Evolutionary conservation across 768 basidiomycete species (phyloP).

Genomic region (Ramaria sp.): DNA sequence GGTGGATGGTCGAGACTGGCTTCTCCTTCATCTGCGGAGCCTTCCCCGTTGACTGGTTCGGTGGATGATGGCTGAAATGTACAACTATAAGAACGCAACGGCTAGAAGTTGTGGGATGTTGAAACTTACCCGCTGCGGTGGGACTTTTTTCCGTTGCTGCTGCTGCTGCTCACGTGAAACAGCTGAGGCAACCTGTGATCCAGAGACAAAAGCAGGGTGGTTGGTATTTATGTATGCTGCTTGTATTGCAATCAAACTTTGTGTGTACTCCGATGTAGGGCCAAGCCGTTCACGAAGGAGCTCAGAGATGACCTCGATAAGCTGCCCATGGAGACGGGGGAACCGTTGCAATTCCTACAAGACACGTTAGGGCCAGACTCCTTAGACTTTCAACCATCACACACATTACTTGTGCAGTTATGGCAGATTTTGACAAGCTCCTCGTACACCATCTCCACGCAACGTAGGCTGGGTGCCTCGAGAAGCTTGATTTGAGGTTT

Average conservation of each 20-base stretch:
- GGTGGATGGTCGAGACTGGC: constrained; percentile 41
- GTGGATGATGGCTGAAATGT: constrained; percentile 47
- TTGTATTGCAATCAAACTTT: constrained; percentile 92
- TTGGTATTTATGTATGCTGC: constrained; percentile 99
- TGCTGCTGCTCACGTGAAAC: constrained; percentile 12
- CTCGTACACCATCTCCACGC: constrained; percentile 97
- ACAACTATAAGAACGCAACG: constrained; percentile 12
- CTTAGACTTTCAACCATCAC: constrained; percentile 13
- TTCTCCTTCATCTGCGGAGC: constrained; percentile 44
- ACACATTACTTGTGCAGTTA: constrained; percentile 84
- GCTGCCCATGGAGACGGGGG: constrained; percentile 83
- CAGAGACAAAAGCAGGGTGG: constrained; percentile 87
- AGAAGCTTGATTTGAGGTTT: constrained; percentile 97
- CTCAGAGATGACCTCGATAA: constrained; percentile 96
- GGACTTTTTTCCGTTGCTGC: constrained; percentile 31
- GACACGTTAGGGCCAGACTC: neutral
- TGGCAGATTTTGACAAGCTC: constrained; percentile 99
- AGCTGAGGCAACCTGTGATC: constrained; percentile 54
- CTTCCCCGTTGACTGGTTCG: constrained; percentile 48
- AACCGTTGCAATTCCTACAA: constrained; percentile 88
- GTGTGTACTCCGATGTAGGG: constrained; percentile 93
- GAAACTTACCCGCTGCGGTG: constrained; percentile 38
- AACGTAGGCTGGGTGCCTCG: constrained; percentile 88
- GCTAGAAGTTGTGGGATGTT: constrained; percentile 3
- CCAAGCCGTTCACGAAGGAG: constrained; percentile 89